Evolutionary conservation across 805 yeast genomes (phyloP), one percentile per base, ranked within the genome.

Genomic region (Wickerhamiella hasegawae): DNA sequence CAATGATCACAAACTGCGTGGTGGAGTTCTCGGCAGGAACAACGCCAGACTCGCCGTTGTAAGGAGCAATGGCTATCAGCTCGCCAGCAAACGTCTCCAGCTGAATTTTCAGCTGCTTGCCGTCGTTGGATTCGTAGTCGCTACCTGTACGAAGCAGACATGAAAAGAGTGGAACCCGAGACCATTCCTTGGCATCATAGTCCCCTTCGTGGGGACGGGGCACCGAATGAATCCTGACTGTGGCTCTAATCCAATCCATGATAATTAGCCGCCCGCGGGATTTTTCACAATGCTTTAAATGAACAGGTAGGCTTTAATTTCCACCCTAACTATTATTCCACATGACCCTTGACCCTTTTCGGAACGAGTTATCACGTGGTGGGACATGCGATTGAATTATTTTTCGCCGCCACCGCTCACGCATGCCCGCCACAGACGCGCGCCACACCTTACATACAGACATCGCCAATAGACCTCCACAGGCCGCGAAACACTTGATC

Each of bases 51-150:
- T 41, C 48, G 2, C 45, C 36, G 19, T 45, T 45, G 37, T 57
- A 61, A 4, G 52, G 57, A 1, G 62, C 59, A 8, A 29, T 37
- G 0, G 65, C 67, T 42, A 64, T 59, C 33, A 55, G 37, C 22
- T 47, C 56, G 17, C 54, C 55, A 17, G 37, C 34, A 15, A 36
- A 27, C 36, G 55, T 58, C 31, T 48, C 53, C 25, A 59, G 46
- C 28, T 48, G 46, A 20, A 59, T 38, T 15, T 48, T 45, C 25
- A 47, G 38, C 12, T 28, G 17, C 16, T 11, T 5, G 11, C 18
- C 32, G 14, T 17, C 28, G 24, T 25, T 30, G 3, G 15, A n/a
- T 8, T 23, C 25, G 4, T 14, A n/a, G 12, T 20, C 14, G n/a
- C 25, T 28, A 14, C 30, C 28, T 3, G 31, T 18, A 25, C 10